phyloP scores from a whole-genome alignment of 2,329 filamentous ascomycete species.

The Lojkania enalia region DNA sequence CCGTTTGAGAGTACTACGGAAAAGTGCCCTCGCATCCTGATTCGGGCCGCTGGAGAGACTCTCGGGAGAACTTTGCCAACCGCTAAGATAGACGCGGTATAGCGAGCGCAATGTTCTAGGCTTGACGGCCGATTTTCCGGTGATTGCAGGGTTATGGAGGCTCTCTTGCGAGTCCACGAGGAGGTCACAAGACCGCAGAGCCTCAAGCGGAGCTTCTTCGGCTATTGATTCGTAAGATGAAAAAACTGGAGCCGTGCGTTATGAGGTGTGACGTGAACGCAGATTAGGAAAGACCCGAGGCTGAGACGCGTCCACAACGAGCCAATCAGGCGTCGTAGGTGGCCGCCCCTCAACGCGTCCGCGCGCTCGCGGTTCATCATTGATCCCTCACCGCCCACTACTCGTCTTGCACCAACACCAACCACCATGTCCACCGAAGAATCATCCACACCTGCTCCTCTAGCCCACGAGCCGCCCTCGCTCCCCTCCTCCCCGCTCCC shows the following conservation, averaged over 20 bases:
- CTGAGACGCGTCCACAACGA: slow-evolving; percentile 2
- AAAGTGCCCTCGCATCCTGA: not conserved
- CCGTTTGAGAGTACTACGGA: not conserved
- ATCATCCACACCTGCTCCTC: slow-evolving; percentile 29
- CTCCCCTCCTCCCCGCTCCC: slow-evolving; percentile 73
- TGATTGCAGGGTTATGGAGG: slow-evolving; percentile 1
- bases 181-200: slow-evolving; percentile 5
- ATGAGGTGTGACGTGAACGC: too few species aligned
- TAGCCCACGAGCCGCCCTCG: slow-evolving; percentile 53
- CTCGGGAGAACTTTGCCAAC: slow-evolving; percentile 25
- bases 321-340: slow-evolving; percentile 12
- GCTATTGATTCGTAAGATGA: slow-evolving; percentile 2
- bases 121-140: not conserved
- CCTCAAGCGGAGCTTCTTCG: slow-evolving; percentile 5
- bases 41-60: slow-evolving; percentile 24
- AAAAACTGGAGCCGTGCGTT: too few species aligned
- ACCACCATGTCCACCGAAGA: slow-evolving; percentile 21
- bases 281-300: too few species aligned
- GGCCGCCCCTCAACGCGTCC: slow-evolving; percentile 10
- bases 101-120: not conserved
- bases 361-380: slow-evolving; percentile 6
- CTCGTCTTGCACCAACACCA: slow-evolving; percentile 6
- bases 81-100: too few species aligned
- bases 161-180: not conserved
- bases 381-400: slow-evolving; percentile 2